Evolutionary conservation across 768 basidiomycete genomes (phyloP).

Genomic region (Agaricus blazei): DNA sequence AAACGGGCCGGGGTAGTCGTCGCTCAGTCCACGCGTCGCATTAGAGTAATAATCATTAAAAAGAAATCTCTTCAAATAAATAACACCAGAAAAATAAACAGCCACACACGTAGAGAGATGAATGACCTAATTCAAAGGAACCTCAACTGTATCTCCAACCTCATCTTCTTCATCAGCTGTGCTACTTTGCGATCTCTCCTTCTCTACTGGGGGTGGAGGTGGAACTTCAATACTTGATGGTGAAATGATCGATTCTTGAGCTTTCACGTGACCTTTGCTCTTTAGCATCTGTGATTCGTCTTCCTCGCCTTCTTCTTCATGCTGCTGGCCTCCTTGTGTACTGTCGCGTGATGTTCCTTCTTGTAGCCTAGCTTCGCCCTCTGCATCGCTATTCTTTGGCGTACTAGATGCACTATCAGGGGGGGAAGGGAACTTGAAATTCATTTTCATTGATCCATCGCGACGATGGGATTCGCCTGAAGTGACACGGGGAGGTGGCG

Average conservation of each 20-base stretch:
- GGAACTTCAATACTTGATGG: conserved; percentile 72
- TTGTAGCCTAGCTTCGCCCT: too few relatives aligned
- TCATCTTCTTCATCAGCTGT: conserved; percentile 64
- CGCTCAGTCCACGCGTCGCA: too few relatives aligned
- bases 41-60: too few relatives aligned
- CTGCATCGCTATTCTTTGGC: conserved; percentile 20
- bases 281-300: not conserved
- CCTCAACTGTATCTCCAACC: conserved; percentile 75
- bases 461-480: conserved; percentile 25
- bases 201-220: conserved; percentile 74
- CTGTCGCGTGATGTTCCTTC: too few relatives aligned
- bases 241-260: conserved; percentile 34
- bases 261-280: conserved; percentile 11
- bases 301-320: not conserved
- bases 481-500: not conserved
- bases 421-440: conserved; percentile 64
- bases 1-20: too few relatives aligned
- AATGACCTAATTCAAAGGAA: conserved; percentile 42
- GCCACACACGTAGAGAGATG: not conserved
- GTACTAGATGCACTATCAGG: conserved; percentile 19
- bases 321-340: too few relatives aligned
- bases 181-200: conserved; percentile 44
- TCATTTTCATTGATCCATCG: conserved; percentile 73
- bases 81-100: not conserved
- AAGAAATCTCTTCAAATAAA: too few relatives aligned